Evolutionary conservation across 257 asterid species (phyloP).

Genomic region (Solanum medicagineum): DNA sequence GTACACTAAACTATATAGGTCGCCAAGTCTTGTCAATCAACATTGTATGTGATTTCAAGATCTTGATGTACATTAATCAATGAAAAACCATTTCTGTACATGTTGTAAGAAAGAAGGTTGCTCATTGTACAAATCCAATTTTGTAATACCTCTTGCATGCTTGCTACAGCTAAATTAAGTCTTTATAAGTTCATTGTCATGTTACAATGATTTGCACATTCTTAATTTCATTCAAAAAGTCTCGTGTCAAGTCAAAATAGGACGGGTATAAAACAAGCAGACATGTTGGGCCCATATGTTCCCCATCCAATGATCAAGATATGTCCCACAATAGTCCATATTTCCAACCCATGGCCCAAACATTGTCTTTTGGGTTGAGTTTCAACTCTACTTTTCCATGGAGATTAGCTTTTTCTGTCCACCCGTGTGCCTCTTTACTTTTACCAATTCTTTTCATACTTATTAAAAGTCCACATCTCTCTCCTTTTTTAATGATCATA

Average conservation of each 20-base stretch:
- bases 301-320: not conserved
- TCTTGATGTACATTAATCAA: not conserved
- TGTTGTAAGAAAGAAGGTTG: not conserved
- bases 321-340: not conserved
- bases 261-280: not conserved
- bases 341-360: not conserved
- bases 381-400: not conserved
- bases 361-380: not conserved
- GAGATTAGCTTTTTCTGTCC: not conserved
- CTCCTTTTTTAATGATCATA: no score
- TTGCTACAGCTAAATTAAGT: not conserved
- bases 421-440: not conserved
- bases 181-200: not conserved
- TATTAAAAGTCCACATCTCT: not conserved
- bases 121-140: not conserved
- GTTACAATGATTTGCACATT: not conserved
- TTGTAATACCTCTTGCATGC: not conserved
- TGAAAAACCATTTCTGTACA: not conserved
- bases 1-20: not conserved
- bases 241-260: not conserved
- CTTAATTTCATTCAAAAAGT: not conserved
- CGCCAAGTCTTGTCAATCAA: not conserved
- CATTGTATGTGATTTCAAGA: not conserved
- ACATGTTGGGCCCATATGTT: constrained; percentile 7
- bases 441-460: not conserved